Percentiles rank a stretch among this genome's conserved stretches.
phyloP scores from a whole-genome alignment of 2,329 filamentous ascomycete genomes.

The Arachnomyces sp. region DNA sequence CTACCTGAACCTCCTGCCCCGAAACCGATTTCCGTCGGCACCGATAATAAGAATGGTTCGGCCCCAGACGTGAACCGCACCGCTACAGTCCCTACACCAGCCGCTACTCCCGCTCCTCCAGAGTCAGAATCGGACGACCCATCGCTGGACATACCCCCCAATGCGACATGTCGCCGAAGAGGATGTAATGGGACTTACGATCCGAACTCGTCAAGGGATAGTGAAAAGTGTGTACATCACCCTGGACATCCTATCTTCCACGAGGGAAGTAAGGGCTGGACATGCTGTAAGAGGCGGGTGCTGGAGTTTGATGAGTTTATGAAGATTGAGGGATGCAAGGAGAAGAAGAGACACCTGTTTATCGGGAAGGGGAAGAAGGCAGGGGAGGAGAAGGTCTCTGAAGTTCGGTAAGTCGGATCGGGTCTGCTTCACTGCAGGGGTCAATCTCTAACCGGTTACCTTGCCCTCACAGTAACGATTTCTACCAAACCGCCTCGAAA shows the following conservation, averaged over 20 bases:
- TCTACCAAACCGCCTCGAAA: constrained; percentile 79
- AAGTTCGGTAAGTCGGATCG: constrained; percentile 55
- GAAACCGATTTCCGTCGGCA: constrained; percentile 15
- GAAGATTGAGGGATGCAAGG: constrained; percentile 85
- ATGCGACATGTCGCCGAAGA: constrained; percentile 67
- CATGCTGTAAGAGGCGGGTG: constrained; percentile 89
- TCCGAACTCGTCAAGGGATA: constrained; percentile 51
- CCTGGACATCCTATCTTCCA: constrained; percentile 90
- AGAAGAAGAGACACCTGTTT: constrained; percentile 74
- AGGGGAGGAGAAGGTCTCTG: constrained; percentile 68
- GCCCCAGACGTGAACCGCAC: constrained; percentile 23
- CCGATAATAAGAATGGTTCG: constrained; percentile 11
- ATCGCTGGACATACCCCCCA: constrained; percentile 60
- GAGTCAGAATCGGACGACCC: constrained; percentile 87
- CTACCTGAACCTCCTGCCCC: constrained; percentile 10
- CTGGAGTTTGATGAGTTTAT: constrained; percentile 97
- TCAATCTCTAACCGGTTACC: constrained; percentile 4
- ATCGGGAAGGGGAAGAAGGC: constrained; percentile 60
- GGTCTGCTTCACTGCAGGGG: constrained; percentile 5
- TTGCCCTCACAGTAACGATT: constrained; percentile 58
- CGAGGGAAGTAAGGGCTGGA: constrained; percentile 96
- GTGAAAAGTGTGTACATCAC: constrained; percentile 78
- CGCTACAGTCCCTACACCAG: constrained; percentile 25
- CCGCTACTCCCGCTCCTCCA: constrained; percentile 43
- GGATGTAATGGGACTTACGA: constrained; percentile 61